Evolutionary conservation across 129 eudicot genomes (phyloP).

Genomic region (Flaveria sonorensis): DNA sequence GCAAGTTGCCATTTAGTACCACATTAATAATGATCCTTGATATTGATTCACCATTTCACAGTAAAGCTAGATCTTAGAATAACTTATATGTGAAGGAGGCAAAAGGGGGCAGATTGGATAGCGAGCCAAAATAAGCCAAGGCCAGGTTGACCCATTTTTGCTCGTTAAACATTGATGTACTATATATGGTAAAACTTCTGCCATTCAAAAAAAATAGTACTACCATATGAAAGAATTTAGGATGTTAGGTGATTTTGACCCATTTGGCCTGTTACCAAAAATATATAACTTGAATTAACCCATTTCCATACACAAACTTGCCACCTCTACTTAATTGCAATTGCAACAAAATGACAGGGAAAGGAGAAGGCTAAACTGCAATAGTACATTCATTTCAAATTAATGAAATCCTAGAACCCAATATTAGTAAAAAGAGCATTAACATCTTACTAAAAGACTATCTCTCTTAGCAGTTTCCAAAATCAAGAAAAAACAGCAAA

Average conservation of each 20-base stretch:
- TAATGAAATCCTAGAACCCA: conserved; percentile 6
- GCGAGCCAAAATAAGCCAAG: background rate
- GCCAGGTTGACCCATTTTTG: background rate
- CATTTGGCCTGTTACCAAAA: background rate
- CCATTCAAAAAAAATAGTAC: no score
- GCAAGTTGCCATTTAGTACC: conserved; percentile 6
- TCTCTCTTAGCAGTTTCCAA: background rate
- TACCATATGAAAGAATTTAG: background rate
- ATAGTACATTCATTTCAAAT: conserved; percentile 7
- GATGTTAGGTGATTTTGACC: background rate
- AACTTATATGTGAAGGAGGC: conserved; percentile 7
- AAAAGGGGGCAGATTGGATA: background rate
- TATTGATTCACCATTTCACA: background rate
- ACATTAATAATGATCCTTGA: background rate
- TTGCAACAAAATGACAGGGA: conserved; percentile 20
- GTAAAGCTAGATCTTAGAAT: background rate
- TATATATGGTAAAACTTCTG: background rate
- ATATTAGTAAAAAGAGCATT: background rate
- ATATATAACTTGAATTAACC: background rate
- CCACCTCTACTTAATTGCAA: conserved; percentile 19
- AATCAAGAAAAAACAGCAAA: conserved; percentile 3
- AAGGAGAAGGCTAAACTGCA: conserved; percentile 18
- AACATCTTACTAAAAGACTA: background rate
- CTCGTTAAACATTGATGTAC: background rate
- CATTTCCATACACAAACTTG: background rate